Conservation (phyloP, 768 basidiomycete genomes). For the Lactarius pseudohatsudake region DNA sequence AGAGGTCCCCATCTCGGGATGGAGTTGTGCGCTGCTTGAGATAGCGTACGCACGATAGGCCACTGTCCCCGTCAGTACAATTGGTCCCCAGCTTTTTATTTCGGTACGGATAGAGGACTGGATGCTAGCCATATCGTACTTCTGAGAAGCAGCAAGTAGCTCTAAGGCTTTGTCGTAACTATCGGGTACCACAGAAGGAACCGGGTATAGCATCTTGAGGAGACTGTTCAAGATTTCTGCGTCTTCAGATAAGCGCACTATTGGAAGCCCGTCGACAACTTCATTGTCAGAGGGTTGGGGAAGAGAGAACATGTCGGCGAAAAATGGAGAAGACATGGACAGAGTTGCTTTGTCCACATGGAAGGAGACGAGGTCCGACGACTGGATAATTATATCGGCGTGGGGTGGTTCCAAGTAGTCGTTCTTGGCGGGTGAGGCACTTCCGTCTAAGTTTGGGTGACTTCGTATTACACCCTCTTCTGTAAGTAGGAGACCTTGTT, state of each 20-base stretch:
- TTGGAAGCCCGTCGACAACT: background rate
- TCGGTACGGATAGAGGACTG: too few relatives aligned
- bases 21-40: too few relatives aligned
- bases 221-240: background rate
- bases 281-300: background rate
- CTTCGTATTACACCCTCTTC: too few relatives aligned
- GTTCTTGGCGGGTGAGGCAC: too few relatives aligned
- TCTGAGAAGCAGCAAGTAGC: conserved; percentile 27
- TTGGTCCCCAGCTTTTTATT: too few relatives aligned
- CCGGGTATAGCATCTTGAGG: background rate
- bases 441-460: too few relatives aligned
- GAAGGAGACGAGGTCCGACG: background rate
- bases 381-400: background rate
- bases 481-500: too few relatives aligned
- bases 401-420: background rate
- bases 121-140: conserved; percentile 21
- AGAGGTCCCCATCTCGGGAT: too few relatives aligned
- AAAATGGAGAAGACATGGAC: conserved; percentile 3
- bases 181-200: background rate
- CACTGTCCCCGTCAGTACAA: too few relatives aligned
- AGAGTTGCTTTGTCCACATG: conserved; percentile 1
- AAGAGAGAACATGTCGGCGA: conserved; percentile 2
- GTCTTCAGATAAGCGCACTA: background rate
- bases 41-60: too few relatives aligned
- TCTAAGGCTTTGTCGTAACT: background rate